Evolutionary conservation across 106 monocot species (phyloP).

Genomic region (Acorus calamus): DNA sequence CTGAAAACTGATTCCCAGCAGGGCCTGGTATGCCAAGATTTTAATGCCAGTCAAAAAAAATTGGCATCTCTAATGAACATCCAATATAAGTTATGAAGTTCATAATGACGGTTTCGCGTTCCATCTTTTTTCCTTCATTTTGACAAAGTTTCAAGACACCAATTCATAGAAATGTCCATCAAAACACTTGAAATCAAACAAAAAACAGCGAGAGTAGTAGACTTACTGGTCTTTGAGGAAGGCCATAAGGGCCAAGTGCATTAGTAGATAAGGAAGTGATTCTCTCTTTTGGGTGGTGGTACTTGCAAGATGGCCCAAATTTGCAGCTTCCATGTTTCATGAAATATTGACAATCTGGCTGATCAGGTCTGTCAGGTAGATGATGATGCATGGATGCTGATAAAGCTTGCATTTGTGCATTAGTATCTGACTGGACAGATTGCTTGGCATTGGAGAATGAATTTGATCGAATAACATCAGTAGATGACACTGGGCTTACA

Average conservation of each 20-base stretch:
- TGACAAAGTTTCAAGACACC: no score
- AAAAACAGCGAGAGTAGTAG: not conserved
- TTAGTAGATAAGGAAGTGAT: slow-evolving; percentile 5
- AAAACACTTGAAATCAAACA: no score
- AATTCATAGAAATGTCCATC: no score
- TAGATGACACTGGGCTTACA: slow-evolving; percentile 19
- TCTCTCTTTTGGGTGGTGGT: slow-evolving; percentile 64
- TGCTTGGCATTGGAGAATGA: slow-evolving; percentile 21
- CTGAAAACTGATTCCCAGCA: no score
- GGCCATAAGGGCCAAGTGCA: slow-evolving; percentile 50
- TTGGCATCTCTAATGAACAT: no score
- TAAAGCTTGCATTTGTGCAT: no score
- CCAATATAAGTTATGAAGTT: no score
- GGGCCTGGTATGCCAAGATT: no score
- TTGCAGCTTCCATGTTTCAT: slow-evolving; percentile 73
- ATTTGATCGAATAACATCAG: slow-evolving; percentile 14
- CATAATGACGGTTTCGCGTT: no score
- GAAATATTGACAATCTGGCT: slow-evolving; percentile 73
- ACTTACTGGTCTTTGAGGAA: slow-evolving; percentile 76
- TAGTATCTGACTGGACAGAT: slow-evolving; percentile 6
- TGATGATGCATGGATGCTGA: not conserved
- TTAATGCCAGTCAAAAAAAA: no score
- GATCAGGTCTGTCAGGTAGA: slow-evolving; percentile 55
- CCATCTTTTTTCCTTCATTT: no score
- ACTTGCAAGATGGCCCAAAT: slow-evolving; percentile 66